Conservation (phyloP, 2,329 filamentous ascomycete species). For the Parastagonospora nodorum region DNA sequence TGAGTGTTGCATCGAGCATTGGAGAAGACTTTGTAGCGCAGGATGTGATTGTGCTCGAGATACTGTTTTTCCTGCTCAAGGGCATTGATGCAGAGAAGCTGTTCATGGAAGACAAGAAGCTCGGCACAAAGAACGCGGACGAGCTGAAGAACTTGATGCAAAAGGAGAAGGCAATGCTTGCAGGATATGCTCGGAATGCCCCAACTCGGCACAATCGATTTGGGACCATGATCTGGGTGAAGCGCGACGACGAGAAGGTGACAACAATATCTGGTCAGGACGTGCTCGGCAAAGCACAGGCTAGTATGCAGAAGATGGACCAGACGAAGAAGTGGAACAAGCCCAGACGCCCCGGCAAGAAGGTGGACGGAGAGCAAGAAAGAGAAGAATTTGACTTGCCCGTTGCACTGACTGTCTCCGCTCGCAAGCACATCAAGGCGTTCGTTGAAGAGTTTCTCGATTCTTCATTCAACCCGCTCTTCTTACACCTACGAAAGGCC, state of each 20-base stretch:
- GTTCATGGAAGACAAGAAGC: slow-evolving; percentile 79
- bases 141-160: slow-evolving; percentile 77
- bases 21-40: slow-evolving; percentile 90
- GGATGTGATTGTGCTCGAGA: slow-evolving; percentile 87
- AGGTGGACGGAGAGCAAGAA: slow-evolving; percentile 46
- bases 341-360: slow-evolving; percentile 61
- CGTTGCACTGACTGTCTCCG: slow-evolving; percentile 70
- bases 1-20: slow-evolving; percentile 90
- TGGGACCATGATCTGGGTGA: slow-evolving; percentile 96
- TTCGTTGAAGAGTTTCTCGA: slow-evolving; percentile 96
- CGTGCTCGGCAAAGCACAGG: slow-evolving; percentile 73
- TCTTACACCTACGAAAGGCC: slow-evolving; percentile 82
- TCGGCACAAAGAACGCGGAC: slow-evolving; percentile 69
- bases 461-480: slow-evolving; percentile 88
- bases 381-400: slow-evolving; percentile 73
- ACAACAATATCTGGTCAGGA: slow-evolving; percentile 89
- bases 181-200: slow-evolving; percentile 75
- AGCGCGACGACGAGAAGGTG: slow-evolving; percentile 81
- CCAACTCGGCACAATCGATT: slow-evolving; percentile 92
- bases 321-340: slow-evolving; percentile 88
- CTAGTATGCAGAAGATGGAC: slow-evolving; percentile 86
- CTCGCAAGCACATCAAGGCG: slow-evolving; percentile 74
- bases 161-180: slow-evolving; percentile 83
- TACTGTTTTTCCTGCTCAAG: slow-evolving; percentile 90
- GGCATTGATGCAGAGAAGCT: slow-evolving; percentile 82